phyloP scores from a whole-genome alignment of 2,329 filamentous ascomycete species.

The Mollisiaceae sp. region DNA sequence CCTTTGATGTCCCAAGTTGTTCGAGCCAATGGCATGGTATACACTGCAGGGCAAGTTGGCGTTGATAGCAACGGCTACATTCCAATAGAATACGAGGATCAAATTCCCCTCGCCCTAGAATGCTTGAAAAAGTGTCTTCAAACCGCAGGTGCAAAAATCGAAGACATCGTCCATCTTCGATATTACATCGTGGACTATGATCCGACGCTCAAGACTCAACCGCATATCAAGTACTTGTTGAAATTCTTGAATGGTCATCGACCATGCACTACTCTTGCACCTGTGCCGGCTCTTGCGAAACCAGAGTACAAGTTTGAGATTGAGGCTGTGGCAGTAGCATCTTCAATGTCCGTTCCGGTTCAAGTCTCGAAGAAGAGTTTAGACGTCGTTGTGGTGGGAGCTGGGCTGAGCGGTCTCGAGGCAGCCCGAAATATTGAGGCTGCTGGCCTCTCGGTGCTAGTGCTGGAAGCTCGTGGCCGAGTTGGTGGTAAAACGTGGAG shows the following conservation, averaged over 20 bases:
- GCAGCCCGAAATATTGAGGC: conserved; percentile 9
- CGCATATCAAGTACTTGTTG: conserved; percentile 47
- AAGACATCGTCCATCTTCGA: conserved; percentile 49
- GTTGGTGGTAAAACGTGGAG: conserved; percentile 15
- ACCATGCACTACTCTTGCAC: conserved; percentile 50
- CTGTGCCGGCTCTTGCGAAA: conserved; percentile 48
- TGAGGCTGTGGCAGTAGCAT: conserved; percentile 45
- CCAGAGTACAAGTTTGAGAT: conserved; percentile 51
- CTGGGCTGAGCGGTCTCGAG: conserved; percentile 11
- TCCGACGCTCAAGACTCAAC: conserved; percentile 37
- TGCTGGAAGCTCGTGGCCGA: conserved; percentile 12
- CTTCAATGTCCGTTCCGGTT: background rate
- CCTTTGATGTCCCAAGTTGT: conserved; percentile 9
- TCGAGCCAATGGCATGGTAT: conserved; percentile 7
- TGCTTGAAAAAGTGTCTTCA: conserved; percentile 1
- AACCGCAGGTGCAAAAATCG: conserved; percentile 44
- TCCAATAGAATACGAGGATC: background rate
- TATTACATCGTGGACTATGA: conserved; percentile 53
- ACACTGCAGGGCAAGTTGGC: conserved; percentile 4
- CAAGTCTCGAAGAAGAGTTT: background rate
- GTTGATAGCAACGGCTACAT: conserved; percentile 8
- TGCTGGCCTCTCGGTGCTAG: conserved; percentile 9
- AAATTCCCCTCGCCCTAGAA: background rate
- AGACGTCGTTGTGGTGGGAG: conserved; percentile 15
- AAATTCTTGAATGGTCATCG: conserved; percentile 47